Percentiles rank a stretch among this genome's conserved stretches.
phyloP scores from a whole-genome alignment of 1,284 basidiomycete genomes.

The Flammula alnicola region DNA sequence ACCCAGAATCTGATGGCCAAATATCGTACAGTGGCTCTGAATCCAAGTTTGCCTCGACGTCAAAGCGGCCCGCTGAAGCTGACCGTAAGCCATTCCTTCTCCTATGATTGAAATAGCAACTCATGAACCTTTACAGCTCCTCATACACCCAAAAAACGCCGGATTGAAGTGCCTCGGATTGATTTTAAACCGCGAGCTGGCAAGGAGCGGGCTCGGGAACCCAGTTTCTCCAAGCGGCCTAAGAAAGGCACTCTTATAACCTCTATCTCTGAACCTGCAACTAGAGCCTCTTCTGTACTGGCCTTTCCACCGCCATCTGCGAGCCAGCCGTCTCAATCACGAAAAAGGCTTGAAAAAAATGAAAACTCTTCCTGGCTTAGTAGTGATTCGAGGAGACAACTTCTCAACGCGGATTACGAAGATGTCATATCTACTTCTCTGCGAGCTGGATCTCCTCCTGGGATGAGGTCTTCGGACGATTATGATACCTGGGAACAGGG shows the following conservation, averaged over 20 bases:
- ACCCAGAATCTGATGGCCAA: neutral
- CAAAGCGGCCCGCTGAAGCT: conserved; percentile 9
- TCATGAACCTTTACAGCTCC: conserved; percentile 10
- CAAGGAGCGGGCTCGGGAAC: conserved; percentile 8
- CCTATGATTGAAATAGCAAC: neutral
- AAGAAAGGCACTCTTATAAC: neutral
- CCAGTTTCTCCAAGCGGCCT: conserved; percentile 1
- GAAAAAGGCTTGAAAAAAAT: conserved; percentile 2
- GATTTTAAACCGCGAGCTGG: conserved; percentile 4
- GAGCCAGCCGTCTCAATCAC: conserved; percentile 12
- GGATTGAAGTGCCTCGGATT: neutral
- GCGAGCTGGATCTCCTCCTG: neutral
- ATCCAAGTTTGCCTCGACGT: conserved; percentile 1
- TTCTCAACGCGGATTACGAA: too few species aligned
- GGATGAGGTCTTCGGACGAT: conserved; percentile 14
- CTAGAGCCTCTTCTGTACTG: conserved; percentile 8
- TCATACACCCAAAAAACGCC: conserved; percentile 18
- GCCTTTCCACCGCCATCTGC: conserved; percentile 3
- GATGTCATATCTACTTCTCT: too few species aligned
- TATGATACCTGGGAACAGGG: conserved; percentile 28
- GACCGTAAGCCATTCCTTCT: conserved; percentile 12
- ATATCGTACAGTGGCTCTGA: neutral
- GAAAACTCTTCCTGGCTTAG: conserved; percentile 13
- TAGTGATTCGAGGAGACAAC: too few species aligned
- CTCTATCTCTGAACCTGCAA: conserved; percentile 18